phyloP scores from a whole-genome alignment of 345 rosid genomes.

The Corymbia maculata region DNA sequence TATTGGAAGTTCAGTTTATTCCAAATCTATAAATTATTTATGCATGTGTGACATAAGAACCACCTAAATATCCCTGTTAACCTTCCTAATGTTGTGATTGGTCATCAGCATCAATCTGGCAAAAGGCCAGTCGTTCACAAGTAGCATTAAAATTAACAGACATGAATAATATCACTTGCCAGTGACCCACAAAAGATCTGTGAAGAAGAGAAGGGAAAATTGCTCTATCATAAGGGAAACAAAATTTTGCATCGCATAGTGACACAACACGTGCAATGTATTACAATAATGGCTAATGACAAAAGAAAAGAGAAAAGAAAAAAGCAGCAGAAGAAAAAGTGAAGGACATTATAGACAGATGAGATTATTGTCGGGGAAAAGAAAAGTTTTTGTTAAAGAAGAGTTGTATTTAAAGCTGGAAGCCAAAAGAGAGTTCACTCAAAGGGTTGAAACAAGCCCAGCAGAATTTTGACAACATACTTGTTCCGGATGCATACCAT shows the following conservation, averaged over 20 bases:
- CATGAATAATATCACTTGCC: not conserved
- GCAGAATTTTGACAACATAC: not conserved
- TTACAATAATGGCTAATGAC: not conserved
- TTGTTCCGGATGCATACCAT: not conserved
- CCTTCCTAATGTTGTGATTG: not conserved
- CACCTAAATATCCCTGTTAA: not conserved
- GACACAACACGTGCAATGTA: not conserved
- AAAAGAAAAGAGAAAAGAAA: not conserved
- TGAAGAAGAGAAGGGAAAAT: not conserved
- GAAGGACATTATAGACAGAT: not conserved
- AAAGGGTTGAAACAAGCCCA: not conserved
- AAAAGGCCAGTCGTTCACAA: not conserved
- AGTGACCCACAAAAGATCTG: not conserved
- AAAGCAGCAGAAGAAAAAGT: not conserved
- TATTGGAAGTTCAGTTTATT: not conserved
- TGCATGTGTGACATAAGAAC: not conserved
- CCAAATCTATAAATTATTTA: not conserved
- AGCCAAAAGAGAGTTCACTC: not conserved
- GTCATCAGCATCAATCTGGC: not conserved
- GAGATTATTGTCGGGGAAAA: not conserved
- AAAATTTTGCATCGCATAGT: not conserved
- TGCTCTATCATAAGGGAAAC: not conserved
- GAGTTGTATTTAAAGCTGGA: not conserved
- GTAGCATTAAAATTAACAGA: not conserved
- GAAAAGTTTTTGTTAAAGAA: not conserved